Conservation (phyloP, 768 basidiomycete genomes). For the Pleurotus djamor region DNA sequence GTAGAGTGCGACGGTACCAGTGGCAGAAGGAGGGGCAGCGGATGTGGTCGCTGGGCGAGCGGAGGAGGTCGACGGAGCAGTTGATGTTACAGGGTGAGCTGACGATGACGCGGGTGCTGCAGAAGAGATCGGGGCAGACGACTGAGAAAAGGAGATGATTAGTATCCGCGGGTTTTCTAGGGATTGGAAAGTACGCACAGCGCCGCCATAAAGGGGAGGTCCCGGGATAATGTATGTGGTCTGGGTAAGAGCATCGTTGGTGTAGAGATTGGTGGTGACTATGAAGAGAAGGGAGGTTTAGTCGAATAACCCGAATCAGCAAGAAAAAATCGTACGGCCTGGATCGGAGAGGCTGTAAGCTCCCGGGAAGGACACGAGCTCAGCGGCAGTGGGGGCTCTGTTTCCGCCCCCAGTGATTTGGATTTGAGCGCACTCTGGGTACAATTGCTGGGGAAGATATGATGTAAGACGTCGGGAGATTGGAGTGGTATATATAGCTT, state of each 20-base stretch:
- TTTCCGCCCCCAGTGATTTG: conserved; percentile 38
- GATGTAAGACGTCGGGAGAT: not conserved
- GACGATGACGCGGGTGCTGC: not conserved
- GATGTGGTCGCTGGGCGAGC: conserved; percentile 6
- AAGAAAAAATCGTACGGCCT: conserved; percentile 28
- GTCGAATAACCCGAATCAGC: not conserved
- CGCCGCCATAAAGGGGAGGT: conserved; percentile 42
- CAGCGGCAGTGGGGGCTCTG: conserved; percentile 32
- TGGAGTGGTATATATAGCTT: conserved; percentile 6
- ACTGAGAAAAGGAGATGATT: not conserved
- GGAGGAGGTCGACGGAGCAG: not conserved
- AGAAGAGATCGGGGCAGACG: not conserved
- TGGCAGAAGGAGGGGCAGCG: conserved; percentile 7
- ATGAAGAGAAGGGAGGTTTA: not conserved
- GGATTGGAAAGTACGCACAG: not conserved
- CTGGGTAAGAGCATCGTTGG: conserved; percentile 31
- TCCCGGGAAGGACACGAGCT: conserved; percentile 50
- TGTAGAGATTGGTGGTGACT: conserved; percentile 41
- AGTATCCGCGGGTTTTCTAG: not conserved
- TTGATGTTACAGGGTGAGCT: not conserved
- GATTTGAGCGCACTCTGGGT: conserved; percentile 57
- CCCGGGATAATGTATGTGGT: conserved; percentile 42
- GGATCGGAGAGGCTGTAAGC: conserved; percentile 41
- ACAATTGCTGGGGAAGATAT: conserved; percentile 52
- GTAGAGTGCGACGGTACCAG: conserved; percentile 33